Conservation (phyloP, 2,329 filamentous ascomycete genomes). For the Cytospora paraplurivora region DNA sequence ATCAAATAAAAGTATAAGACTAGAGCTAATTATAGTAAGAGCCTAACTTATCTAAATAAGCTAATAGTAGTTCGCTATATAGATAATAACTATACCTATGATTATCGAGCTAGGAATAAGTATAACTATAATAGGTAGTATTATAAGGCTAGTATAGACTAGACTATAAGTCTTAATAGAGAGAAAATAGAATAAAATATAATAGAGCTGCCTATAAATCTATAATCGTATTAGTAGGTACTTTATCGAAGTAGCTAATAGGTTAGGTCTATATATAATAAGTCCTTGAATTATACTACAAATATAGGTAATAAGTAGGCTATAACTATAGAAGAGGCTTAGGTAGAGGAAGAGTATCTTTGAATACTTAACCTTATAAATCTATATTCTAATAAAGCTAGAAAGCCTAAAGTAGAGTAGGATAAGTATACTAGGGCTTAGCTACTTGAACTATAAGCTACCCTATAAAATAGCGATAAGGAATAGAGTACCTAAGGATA, state of each 20-base stretch:
- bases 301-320: conserved; percentile 1
- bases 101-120: conserved; percentile 28
- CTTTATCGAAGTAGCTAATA: neutral
- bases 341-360: conserved; percentile 7
- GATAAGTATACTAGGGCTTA: conserved; percentile 1
- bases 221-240: neutral
- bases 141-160: conserved; percentile 26
- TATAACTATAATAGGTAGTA: conserved; percentile 28
- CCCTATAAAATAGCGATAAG: conserved; percentile 20
- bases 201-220: conserved; percentile 27
- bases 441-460: conserved; percentile 12
- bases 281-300: conserved; percentile 5
- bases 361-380: neutral
- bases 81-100: conserved; percentile 28
- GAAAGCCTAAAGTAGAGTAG: conserved; percentile 5
- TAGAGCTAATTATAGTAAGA: conserved; percentile 15
- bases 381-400: neutral
- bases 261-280: neutral
- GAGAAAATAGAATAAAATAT: conserved; percentile 32
- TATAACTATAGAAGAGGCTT: conserved; percentile 1
- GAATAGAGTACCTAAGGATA: conserved; percentile 4
- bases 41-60: conserved; percentile 30
- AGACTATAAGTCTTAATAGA: conserved; percentile 28
- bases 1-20: conserved; percentile 27
- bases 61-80: conserved; percentile 27